Percentiles rank a stretch among this genome's conserved stretches.
Evolutionary conservation across 1,284 basidiomycete genomes (phyloP).

Genomic region (Laetiporus sulphureus): DNA sequence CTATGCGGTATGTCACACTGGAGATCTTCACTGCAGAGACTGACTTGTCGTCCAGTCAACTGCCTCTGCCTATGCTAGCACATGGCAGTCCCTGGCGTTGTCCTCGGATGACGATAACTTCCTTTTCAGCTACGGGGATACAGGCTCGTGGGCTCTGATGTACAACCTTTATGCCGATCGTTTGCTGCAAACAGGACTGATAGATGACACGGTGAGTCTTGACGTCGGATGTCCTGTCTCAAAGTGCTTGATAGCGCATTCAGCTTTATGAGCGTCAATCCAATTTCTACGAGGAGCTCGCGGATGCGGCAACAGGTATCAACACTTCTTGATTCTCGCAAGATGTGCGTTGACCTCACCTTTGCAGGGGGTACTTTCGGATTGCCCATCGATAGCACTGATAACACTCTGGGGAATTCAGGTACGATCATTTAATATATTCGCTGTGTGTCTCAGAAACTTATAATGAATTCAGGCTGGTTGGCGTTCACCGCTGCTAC

Average conservation of each 20-base stretch:
- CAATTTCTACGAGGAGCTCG: neutral
- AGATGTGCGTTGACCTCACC: neutral
- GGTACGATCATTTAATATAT: neutral
- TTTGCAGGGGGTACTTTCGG: constrained; percentile 4
- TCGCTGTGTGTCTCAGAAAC: neutral
- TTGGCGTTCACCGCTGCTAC: constrained; percentile 18
- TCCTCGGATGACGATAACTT: constrained; percentile 31
- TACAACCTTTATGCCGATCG: constrained; percentile 66
- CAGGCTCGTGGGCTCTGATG: constrained; percentile 48
- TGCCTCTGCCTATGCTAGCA: constrained; percentile 15
- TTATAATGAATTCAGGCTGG: constrained; percentile 22
- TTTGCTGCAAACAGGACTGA: constrained; percentile 31
- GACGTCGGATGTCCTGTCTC: neutral
- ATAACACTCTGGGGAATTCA: constrained; percentile 1
- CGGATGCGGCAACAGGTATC: no score
- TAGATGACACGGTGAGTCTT: constrained; percentile 15
- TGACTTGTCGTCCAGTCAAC: no score
- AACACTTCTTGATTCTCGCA: no score
- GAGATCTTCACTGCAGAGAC: no score
- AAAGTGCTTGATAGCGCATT: neutral
- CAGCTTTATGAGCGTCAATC: neutral
- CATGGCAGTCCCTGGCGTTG: constrained; percentile 25
- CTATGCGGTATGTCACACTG: constrained; percentile 41
- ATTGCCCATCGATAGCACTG: constrained; percentile 13
- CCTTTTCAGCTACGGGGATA: constrained; percentile 33